Percentiles rank a stretch among this genome's conserved stretches.
These are phyloP conservation scores for Alternaria conjuncta DNA, from an alignment of 2,329 filamentous ascomycete species.

Conservation along the genomic window DNA sequence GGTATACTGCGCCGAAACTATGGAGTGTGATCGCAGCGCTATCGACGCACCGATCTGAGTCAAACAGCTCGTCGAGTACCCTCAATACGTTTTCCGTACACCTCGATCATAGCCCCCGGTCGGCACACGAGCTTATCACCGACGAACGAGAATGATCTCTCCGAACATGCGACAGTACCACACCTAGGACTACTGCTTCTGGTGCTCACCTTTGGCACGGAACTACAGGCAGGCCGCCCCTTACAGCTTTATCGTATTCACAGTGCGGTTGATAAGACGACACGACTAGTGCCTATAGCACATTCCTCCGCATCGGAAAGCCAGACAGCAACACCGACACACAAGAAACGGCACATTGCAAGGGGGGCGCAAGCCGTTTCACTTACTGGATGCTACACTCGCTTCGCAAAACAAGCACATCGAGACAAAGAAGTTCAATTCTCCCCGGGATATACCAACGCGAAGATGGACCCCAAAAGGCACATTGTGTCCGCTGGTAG, in stretches of 20 bases:
- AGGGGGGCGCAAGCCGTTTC: background rate
- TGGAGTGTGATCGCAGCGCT: constrained; percentile 4
- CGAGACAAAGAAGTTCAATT: background rate
- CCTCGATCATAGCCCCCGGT: background rate
- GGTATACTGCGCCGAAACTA: constrained; percentile 19
- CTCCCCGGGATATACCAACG: background rate
- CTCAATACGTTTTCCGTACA: background rate
- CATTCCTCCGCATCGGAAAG: background rate
- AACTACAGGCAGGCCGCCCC: background rate
- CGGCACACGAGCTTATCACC: background rate
- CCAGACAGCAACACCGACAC: background rate
- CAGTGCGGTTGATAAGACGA: background rate
- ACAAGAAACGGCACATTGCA: background rate
- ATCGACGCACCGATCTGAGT: background rate
- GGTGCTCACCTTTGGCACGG: background rate
- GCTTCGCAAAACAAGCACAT: background rate
- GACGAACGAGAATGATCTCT: background rate
- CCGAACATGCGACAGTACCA: background rate
- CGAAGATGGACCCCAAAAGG: background rate
- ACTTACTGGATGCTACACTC: background rate
- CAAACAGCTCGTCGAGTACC: background rate
- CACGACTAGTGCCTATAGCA: background rate
- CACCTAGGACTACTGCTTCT: background rate
- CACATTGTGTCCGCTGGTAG: background rate
- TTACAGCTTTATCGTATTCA: background rate